Base-by-base conservation (phyloP, 2,329 filamentous ascomycete species). In the Cercospora sesami region DNA sequence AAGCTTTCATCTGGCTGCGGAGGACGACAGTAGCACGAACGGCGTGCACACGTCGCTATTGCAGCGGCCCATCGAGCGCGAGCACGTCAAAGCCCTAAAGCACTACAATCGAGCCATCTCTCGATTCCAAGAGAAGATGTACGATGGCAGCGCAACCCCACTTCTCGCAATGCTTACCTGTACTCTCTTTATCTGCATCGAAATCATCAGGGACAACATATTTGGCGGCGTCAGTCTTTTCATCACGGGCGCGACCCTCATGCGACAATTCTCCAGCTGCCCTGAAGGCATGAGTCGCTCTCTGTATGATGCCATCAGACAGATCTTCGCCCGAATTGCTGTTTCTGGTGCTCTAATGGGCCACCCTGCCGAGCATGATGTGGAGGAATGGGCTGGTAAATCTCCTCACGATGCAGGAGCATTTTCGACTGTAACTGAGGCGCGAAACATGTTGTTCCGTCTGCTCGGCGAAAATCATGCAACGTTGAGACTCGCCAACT, bases 121-220 rank as follows among this genome's bases (percentile, higher is more conserved):
- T 3, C 36, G 33, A 8, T 63, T 76, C 21, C 53, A 66, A 5
- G 14, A 28, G 21, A 64, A 65, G 31, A 48, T 75, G 8, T 23
- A 62, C 23, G 62, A 42, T 3, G 69, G 67, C 23, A 67, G 31
- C 3, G 68, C 68, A 14, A 67, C 69, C n/a, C 65, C 71, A 2
- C 42, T 71, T 8, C 48, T 74, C 14, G 69, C 71, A n/a, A 39
- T 76, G 48, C 60, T 75, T 8, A 74, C 69, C 59, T 77, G 74
- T 42, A 59, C 73, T 5, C 60, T 77, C 18, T 77, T 75, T 64
- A 71, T 75, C 31, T 75, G 73, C 36, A 72, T 75, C 28, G 74
- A 76, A 59, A 67, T 73, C 18, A 72, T 76, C 6, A 69, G 73
- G 9, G 72, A 75, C 30, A 69, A 75, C 58, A 59, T 73, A 4